Conservation (phyloP, 305 asterid genomes). For the Fraxinus ornus region DNA sequence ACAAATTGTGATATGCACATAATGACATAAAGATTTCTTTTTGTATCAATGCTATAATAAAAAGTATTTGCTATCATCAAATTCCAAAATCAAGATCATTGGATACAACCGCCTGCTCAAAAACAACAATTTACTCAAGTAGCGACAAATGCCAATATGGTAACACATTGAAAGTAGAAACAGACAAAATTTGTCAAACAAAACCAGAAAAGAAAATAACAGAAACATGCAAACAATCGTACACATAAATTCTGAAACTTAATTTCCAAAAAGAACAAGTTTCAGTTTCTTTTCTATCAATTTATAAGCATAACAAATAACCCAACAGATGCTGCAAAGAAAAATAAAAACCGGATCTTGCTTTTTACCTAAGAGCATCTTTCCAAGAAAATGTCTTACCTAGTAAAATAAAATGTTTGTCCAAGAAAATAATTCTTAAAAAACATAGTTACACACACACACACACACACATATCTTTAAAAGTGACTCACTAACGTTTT, state of each 20-base stretch:
- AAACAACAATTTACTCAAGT: not conserved
- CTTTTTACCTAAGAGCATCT: not conserved
- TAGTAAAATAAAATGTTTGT: not conserved
- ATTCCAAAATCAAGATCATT: not conserved
- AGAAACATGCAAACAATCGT: not conserved
- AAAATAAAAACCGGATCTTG: not conserved
- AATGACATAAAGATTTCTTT: not conserved
- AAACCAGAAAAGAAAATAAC: not conserved
- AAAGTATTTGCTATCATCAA: not conserved
- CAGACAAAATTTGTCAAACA: not conserved
- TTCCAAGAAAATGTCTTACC: not conserved
- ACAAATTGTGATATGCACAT: not conserved
- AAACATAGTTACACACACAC: not conserved
- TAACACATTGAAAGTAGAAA: not conserved
- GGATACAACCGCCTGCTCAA: not conserved
- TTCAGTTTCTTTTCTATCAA: not conserved
- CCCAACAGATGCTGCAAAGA: constrained; percentile 17
- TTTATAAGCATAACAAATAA: not conserved
- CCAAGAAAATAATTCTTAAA: not conserved
- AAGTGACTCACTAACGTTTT: constrained; percentile 62
- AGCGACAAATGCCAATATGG: not conserved
- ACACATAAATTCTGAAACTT: constrained; percentile 1
- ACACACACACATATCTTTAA: not conserved
- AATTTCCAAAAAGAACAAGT: not conserved
- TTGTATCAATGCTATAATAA: not conserved